Conservation (phyloP, 2,329 filamentous ascomycete species). For the Trichoderma koningii region DNA sequence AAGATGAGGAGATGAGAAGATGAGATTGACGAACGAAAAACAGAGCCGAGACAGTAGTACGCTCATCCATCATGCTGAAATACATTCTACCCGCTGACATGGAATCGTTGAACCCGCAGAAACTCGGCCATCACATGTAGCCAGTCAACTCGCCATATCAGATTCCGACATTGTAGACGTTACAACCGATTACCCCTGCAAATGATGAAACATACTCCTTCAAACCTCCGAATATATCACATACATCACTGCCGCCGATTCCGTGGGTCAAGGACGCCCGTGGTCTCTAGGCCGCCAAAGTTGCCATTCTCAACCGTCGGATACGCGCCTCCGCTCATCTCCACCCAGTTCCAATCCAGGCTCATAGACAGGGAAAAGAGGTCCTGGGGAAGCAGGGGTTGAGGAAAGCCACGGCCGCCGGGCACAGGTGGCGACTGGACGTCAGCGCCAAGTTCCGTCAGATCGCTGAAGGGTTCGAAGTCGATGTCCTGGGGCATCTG, state of each 20-base stretch:
- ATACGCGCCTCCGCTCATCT: conserved; percentile 67
- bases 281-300: conserved; percentile 38
- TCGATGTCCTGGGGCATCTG: conserved; percentile 46
- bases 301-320: conserved; percentile 65
- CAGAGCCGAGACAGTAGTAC: background rate
- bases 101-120: background rate
- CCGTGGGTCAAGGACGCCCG: conserved; percentile 5
- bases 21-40: background rate
- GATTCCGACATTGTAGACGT: background rate
- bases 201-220: background rate
- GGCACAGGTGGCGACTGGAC: conserved; percentile 42
- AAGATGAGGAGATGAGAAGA: background rate
- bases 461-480: conserved; percentile 43
- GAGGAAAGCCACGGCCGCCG: conserved; percentile 61
- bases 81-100: background rate
- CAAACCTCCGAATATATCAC: background rate
- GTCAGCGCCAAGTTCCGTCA: conserved; percentile 48
- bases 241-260: background rate
- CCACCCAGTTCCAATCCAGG: conserved; percentile 82
- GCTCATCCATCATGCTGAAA: conserved; percentile 4
- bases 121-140: background rate
- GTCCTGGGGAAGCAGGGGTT: conserved; percentile 89
- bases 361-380: conserved; percentile 96
- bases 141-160: background rate
- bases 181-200: background rate